phyloP scores from a whole-genome alignment of 306 rosid genomes.

The Cicer cuneatum region DNA sequence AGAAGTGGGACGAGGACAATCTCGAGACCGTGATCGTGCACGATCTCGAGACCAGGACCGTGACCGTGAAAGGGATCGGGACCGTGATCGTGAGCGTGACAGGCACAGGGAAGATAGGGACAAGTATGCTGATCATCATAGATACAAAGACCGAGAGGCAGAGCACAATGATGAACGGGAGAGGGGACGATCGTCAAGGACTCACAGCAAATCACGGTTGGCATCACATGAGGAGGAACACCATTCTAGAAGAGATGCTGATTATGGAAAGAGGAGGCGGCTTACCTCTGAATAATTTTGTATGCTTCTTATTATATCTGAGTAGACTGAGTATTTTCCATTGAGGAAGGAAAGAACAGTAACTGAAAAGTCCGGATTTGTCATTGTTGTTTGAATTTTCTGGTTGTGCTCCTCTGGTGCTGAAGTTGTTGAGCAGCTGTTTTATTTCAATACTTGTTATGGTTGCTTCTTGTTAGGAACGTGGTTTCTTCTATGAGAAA shows the following conservation, averaged over 20 bases:
- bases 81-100: conserved; percentile 73
- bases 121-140: conserved; percentile 78
- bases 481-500: conserved; percentile 45
- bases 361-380: conserved; percentile 46
- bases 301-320: conserved; percentile 37
- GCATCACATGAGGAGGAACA: conserved; percentile 69
- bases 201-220: conserved; percentile 72
- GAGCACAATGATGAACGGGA: conserved; percentile 75
- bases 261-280: conserved; percentile 88
- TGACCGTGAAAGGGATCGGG: conserved; percentile 52
- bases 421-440: conserved; percentile 56
- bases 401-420: conserved; percentile 48
- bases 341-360: conserved; percentile 41
- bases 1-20: conserved; percentile 69
- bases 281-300: conserved; percentile 73
- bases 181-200: conserved; percentile 68
- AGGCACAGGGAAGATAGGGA: conserved; percentile 84
- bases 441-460: conserved; percentile 47
- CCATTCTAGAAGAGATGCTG: conserved; percentile 85
- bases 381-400: conserved; percentile 52
- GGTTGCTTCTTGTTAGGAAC: conserved; percentile 52
- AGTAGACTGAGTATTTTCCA: conserved; percentile 26
- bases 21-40: conserved; percentile 64
- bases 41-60: conserved; percentile 57
- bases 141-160: conserved; percentile 73